These are phyloP conservation scores for Flaveria bidentis DNA, from an alignment of 129 eudicot genomes.

Conservation along the genomic window DNA sequence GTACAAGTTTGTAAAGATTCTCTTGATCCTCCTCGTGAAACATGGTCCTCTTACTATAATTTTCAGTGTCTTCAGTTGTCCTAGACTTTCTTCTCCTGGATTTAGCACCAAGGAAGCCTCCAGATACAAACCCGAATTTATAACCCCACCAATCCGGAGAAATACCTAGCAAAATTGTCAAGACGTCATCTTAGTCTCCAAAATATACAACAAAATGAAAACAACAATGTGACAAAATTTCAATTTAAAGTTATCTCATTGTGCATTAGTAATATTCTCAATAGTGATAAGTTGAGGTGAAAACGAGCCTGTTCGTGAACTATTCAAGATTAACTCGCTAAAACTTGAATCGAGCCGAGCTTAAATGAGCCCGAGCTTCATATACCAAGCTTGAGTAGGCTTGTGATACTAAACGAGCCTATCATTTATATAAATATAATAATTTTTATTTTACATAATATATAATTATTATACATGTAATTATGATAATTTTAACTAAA, in stretches of 20 bases:
- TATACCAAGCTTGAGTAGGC: not conserved
- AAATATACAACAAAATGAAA: not conserved
- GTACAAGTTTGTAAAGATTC: constrained; percentile 85
- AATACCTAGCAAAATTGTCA: constrained; percentile 20
- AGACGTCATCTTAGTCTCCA: constrained; percentile 4
- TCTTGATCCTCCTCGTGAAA: constrained; percentile 92
- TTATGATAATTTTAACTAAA: not conserved
- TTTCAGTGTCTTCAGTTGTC: constrained; percentile 26
- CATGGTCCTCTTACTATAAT: constrained; percentile 47
- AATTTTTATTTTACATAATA: not conserved
- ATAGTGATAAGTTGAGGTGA: not conserved
- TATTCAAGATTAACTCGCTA: not conserved
- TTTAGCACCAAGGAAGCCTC: constrained; percentile 84
- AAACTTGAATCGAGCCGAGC: not conserved
- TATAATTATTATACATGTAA: not conserved
- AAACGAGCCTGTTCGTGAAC: not conserved
- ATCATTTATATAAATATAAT: not conserved
- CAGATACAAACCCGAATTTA: constrained; percentile 74
- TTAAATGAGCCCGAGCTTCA: not conserved
- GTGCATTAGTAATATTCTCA: not conserved
- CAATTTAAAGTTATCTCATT: not conserved
- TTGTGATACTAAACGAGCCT: not conserved
- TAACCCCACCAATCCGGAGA: constrained; percentile 95
- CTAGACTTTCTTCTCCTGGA: constrained; percentile 55
- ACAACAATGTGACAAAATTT: not conserved